Evolutionary conservation across 441 rosid genomes (phyloP).

Genomic region (Kokia cookei): DNA sequence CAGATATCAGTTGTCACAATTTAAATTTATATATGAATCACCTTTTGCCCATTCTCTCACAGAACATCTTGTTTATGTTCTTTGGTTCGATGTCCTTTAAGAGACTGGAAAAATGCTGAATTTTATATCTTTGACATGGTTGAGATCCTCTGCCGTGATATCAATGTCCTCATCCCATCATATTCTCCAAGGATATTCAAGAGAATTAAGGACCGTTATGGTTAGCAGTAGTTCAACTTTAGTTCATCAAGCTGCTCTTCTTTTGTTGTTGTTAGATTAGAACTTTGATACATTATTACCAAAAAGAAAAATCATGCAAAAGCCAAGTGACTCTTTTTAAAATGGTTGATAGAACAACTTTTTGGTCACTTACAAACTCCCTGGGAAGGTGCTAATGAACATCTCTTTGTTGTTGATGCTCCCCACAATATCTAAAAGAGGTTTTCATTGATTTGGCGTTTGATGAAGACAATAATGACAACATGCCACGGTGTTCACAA

Average conservation of each 20-base stretch:
- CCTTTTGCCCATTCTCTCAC: too few species aligned
- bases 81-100: neutral
- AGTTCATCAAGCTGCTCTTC: neutral
- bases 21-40: too few species aligned
- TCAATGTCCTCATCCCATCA: constrained; percentile 88
- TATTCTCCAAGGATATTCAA: constrained; percentile 5
- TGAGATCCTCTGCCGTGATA: constrained; percentile 61
- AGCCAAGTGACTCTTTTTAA: neutral
- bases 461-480: constrained; percentile 84
- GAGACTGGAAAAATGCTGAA: neutral
- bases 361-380: neutral
- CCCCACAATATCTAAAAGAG: constrained; percentile 63
- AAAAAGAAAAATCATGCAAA: neutral
- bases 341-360: neutral
- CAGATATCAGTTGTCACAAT: neutral
- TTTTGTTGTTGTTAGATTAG: neutral
- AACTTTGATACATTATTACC: neutral
- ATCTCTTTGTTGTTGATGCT: constrained; percentile 4
- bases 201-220: neutral
- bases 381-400: neutral
- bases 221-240: neutral
- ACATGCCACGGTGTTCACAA: constrained; percentile 58
- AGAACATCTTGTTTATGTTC: too few species aligned
- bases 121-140: constrained; percentile 42
- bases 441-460: constrained; percentile 82